Evolutionary conservation across 441 rosid genomes (phyloP), one percentile per base, ranked within the genome.

Genomic region (Mallotus japonicus): DNA sequence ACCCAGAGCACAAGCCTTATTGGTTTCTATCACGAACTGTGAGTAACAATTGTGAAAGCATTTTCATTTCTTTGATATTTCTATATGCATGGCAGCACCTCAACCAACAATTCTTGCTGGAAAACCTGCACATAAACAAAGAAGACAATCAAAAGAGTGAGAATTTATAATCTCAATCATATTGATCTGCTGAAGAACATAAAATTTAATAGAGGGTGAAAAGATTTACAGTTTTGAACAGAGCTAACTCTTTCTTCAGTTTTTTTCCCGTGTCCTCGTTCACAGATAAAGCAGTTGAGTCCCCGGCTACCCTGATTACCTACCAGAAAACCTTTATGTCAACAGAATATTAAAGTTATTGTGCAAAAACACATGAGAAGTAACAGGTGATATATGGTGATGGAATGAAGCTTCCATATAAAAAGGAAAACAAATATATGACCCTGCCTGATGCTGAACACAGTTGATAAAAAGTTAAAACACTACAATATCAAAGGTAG

Each of bases 191-290:
- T 58, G 22, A 15, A 69, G n/a, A 40, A 49, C 1, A 47, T 51
- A 46, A 65, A 14, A 49, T 8, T 20, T 40, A 34, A 49, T 56
- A 3, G n/a, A n/a, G 61, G 69, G 16, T 28, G 17, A 72, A 55
- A 54, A 67, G 61, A 47, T 47, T 77, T 82, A 85, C 96, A 77
- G 49, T 84, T 73, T 79, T 77, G 51, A 87, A 88, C 78, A 75
- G 80, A 60, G 81, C 74, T 49, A 84, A 72, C 77, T 88, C 95
- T 56, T 77, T 69, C 74, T 59, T 73, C 67, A 87, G 44, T 56
- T 78, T 77, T 68, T 67, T 69, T 50, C 57, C 77, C 8, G 77
- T 70, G 8, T 78, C 67, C 67, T 73, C 81, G 19, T 67, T 37
- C 54, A 28, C 71, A 58, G 61, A 77, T 65, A 65, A 63, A 62